Percentiles rank a stretch among this genome's conserved stretches.
These are phyloP conservation scores for Colletotrichum melonis DNA, from an alignment of 2,329 filamentous ascomycete genomes.

Conservation along the genomic window DNA sequence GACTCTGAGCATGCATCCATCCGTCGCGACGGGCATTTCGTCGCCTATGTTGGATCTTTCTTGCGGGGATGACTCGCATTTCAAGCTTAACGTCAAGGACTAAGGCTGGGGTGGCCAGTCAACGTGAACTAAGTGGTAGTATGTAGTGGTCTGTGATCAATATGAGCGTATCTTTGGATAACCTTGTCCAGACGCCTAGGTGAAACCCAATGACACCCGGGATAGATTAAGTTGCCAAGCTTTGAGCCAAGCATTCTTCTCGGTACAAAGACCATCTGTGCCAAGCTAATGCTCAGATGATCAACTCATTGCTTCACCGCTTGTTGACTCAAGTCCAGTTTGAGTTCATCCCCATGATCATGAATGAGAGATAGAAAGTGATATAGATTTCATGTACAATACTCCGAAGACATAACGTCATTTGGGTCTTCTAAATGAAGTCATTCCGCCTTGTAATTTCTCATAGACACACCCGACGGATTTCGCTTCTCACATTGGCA, in stretches of 20 bases:
- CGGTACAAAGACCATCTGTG: too few species aligned
- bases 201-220: neutral
- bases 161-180: neutral
- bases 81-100: neutral
- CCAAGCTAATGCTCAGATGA: too few species aligned
- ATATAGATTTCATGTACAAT: too few species aligned
- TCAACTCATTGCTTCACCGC: neutral
- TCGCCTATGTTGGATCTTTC: neutral
- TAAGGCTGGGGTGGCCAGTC: neutral
- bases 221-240: neutral
- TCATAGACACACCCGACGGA: too few species aligned
- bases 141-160: neutral
- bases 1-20: neutral
- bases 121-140: fast-evolving
- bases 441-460: neutral
- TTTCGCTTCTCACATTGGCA: too few species aligned
- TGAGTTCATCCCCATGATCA: too few species aligned
- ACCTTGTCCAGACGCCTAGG: neutral
- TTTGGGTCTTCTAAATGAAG: fast-evolving
- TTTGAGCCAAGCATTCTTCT: neutral
- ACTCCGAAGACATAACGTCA: too few species aligned
- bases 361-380: too few species aligned
- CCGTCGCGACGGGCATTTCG: neutral
- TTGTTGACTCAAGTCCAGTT: too few species aligned
- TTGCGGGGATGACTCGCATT: neutral